Percentiles rank a stretch among this genome's conserved stretches.
phyloP scores from a whole-genome alignment of 2,329 filamentous ascomycete species.

The Fusarium haematococcum region DNA sequence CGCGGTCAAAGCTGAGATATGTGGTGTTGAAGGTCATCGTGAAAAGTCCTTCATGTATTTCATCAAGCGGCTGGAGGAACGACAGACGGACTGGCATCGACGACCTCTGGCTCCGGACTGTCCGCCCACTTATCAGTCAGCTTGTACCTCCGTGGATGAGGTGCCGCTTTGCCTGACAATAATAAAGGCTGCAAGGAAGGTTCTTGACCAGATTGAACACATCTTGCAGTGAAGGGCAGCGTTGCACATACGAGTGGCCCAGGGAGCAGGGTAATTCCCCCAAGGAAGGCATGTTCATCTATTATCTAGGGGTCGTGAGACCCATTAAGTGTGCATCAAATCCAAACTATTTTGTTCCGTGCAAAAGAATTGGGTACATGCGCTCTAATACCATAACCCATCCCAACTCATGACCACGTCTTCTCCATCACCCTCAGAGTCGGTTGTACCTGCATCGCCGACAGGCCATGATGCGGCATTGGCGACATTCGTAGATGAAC shows the following conservation, averaged over 20 bases:
- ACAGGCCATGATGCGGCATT: conserved; percentile 60
- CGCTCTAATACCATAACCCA: background rate
- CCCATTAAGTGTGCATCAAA: background rate
- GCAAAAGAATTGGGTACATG: background rate
- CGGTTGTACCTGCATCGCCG: conserved; percentile 60
- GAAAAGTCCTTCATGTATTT: background rate
- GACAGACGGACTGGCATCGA: background rate
- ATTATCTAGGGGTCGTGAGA: background rate
- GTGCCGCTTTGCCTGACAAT: background rate
- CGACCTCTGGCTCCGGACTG: background rate
- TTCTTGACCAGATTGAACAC: background rate
- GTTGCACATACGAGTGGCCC: background rate
- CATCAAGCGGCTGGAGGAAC: background rate
- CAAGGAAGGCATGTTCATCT: background rate
- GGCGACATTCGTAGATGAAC: conserved; percentile 61
- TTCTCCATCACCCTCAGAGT: background rate
- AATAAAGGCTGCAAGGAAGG: background rate
- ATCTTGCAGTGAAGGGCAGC: background rate
- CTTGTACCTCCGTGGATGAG: background rate
- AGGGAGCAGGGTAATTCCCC: background rate
- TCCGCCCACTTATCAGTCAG: background rate
- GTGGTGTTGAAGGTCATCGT: background rate
- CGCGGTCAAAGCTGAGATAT: background rate
- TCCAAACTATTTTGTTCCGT: background rate
- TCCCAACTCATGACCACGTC: background rate